Evolutionary conservation across 129 eudicot species (phyloP).

Genomic region (Pseudognaphalium luteoalbum): DNA sequence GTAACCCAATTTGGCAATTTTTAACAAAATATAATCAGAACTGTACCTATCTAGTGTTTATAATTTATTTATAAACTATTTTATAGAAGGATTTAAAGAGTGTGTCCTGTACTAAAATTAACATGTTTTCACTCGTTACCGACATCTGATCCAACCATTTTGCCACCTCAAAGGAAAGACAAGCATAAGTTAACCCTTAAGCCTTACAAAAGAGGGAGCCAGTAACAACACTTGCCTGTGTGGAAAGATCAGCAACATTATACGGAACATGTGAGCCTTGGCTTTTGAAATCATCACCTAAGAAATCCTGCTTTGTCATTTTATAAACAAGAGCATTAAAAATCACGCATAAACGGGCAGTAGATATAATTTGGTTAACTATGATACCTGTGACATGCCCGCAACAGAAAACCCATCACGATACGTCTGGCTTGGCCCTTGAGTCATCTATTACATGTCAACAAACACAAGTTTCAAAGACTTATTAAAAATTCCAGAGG

Average conservation of each 20-base stretch:
- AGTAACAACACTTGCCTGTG: constrained; percentile 54
- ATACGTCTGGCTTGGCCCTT: constrained; percentile 72
- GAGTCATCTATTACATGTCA: constrained; percentile 55
- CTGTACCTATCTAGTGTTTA: background rate
- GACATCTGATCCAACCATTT: background rate
- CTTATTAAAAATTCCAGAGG: background rate
- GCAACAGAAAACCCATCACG: constrained; percentile 94
- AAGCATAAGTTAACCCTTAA: background rate
- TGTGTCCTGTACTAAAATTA: background rate
- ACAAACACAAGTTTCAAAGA: background rate
- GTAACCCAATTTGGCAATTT: background rate
- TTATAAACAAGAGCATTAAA: background rate
- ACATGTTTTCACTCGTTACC: background rate
- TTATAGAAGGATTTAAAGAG: background rate
- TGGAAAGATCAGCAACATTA: constrained; percentile 85
- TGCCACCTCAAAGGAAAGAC: background rate
- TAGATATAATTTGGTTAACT: background rate
- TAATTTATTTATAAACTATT: too few relatives aligned
- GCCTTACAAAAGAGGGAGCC: background rate
- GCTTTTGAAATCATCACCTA: constrained; percentile 97
- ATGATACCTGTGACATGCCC: constrained; percentile 93
- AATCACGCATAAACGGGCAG: background rate
- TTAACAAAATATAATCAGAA: too few relatives aligned
- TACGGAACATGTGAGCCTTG: constrained; percentile 98
- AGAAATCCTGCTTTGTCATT: constrained; percentile 66